Base-by-base conservation (phyloP, 768 basidiomycete species). In the Rubroboletus satanas region DNA sequence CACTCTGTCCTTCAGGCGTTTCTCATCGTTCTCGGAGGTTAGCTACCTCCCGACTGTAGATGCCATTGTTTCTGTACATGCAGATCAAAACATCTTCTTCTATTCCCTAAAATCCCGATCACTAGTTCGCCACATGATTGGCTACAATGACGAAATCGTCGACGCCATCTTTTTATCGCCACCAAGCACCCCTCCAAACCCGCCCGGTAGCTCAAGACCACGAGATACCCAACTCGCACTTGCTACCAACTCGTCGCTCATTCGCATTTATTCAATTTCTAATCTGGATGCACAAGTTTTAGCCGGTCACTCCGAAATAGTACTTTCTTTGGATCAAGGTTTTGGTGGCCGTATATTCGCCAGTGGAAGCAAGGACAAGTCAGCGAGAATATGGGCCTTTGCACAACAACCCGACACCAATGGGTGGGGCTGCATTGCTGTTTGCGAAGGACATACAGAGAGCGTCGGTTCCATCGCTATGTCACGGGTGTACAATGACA, bases 131-230 rank as follows among this genome's bases (percentile, higher is more conserved):
- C 96, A 98, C 62, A 74, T 98, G 61, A 85, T 98, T 63, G 97
- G 97, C 0, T 99, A 88, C 79, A 98, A 98, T 70, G 97, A 99
- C 71, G 96, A 98, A 71, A 94, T 98, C 61, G 88, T 98, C 48
- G 97, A 98, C 64, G 82, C 86, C 5, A 77, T 81, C 28, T 92
- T 94, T 73, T 79, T 99, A 55, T 82, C 81, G 43, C 66, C 78
- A 32, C n/a, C 63, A 26, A 67, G 75, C 21, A 45, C 68, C 18
- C 63, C 59, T 7, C 61, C 59, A 29, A 58, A 64, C 7, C 31
- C 60, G 0, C 49, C 67, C 2, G 62, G 58, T 35, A 54, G 58
- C 23, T 46, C 66, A 15, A 52, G 60, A 38, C 57, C 65, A 23
- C 67, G 66, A 49, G 90, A 94, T 68, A 79, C 84, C 2, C 87